Evolutionary conservation across 768 basidiomycete genomes (phyloP).

Genomic region (Kwoniella botswanensis): DNA sequence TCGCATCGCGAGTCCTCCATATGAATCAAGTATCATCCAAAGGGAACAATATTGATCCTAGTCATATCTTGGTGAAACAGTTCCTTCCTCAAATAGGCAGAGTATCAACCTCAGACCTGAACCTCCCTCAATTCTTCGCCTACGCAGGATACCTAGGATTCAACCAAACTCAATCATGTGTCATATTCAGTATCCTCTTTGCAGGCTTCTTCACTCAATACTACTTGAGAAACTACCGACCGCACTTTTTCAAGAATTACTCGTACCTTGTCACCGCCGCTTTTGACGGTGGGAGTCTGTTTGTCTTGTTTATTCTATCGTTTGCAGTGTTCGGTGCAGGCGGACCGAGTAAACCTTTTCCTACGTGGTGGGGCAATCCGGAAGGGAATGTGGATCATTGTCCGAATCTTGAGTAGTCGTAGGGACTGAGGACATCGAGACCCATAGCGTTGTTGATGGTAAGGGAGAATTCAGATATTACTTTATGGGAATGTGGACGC

Average conservation of each 20-base stretch:
- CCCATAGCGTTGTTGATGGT: not conserved
- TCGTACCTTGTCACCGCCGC: constrained; percentile 17
- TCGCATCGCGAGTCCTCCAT: too few relatives aligned
- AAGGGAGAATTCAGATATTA: not conserved
- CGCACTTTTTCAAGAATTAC: constrained; percentile 22
- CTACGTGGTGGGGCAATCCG: constrained; percentile 24
- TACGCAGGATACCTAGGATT: constrained; percentile 17
- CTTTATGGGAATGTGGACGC: too few relatives aligned
- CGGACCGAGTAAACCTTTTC: constrained; percentile 14
- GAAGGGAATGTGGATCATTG: constrained; percentile 18
- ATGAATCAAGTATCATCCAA: too few relatives aligned
- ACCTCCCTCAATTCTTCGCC: constrained; percentile 17
- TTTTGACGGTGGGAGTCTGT: constrained; percentile 20
- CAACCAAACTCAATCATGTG: constrained; percentile 19
- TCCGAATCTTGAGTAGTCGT: not conserved
- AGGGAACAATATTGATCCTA: too few relatives aligned
- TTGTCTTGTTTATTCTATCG: constrained; percentile 22
- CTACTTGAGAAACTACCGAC: constrained; percentile 17
- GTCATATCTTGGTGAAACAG: not conserved
- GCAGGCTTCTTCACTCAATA: constrained; percentile 24
- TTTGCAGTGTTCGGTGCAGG: constrained; percentile 28
- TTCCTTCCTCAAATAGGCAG: constrained; percentile 11
- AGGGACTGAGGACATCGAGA: not conserved
- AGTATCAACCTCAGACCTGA: constrained; percentile 9
- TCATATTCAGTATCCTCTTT: constrained; percentile 7